Evolutionary conservation across 1,284 basidiomycete genomes (phyloP).

Genomic region (Ceratobasidium sp.): DNA sequence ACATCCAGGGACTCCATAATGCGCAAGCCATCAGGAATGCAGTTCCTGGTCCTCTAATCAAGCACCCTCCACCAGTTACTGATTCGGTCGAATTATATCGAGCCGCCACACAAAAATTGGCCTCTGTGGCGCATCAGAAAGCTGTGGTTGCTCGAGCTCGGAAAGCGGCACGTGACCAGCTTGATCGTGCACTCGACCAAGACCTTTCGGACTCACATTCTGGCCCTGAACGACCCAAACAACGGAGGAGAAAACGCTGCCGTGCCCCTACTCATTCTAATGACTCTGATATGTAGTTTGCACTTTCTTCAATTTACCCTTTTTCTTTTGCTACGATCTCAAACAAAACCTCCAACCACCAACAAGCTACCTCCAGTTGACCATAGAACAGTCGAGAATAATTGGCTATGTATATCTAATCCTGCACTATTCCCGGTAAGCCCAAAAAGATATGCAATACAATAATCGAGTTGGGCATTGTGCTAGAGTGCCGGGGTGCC

Average conservation of each 20-base stretch:
- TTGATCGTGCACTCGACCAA: background rate
- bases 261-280: background rate
- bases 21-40: background rate
- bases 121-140: constrained; percentile 1
- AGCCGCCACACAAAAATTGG: background rate
- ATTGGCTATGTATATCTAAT: no score
- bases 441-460: no score
- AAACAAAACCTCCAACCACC: no score
- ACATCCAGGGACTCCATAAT: constrained; percentile 18
- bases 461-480: background rate
- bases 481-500: no score
- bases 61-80: background rate
- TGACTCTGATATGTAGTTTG: background rate
- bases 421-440: background rate
- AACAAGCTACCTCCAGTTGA: no score
- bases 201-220: background rate
- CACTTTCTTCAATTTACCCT: background rate
- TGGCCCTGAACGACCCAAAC: background rate
- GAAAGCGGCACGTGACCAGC: constrained; percentile 13
- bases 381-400: no score
- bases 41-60: background rate
- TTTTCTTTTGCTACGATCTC: no score
- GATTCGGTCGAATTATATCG: background rate
- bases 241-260: background rate
- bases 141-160: background rate